Percentiles rank a stretch among this genome's conserved stretches.
Evolutionary conservation across 805 yeast genomes (phyloP).

Genomic region (Cyberlindnera misumaiensis): DNA sequence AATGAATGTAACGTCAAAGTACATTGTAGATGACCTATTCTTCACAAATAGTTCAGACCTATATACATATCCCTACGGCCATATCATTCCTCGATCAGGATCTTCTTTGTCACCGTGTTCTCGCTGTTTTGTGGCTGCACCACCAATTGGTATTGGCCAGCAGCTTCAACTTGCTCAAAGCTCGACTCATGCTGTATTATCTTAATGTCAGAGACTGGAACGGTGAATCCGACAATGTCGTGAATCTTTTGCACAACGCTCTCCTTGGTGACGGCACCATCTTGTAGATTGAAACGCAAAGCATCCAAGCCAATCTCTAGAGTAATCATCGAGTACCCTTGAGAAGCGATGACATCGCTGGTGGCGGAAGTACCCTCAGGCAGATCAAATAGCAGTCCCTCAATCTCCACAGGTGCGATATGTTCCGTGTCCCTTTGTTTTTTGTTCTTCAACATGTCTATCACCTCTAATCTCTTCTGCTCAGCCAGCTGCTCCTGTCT

Average conservation of each 20-base stretch:
- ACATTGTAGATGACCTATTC: background rate
- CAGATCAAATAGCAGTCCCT: slow-evolving; percentile 18
- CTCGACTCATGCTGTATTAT: slow-evolving; percentile 2
- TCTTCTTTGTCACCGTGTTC: slow-evolving; percentile 11
- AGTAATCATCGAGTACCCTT: slow-evolving; percentile 18
- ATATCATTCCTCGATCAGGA: slow-evolving; percentile 8
- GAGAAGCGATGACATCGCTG: slow-evolving; percentile 5
- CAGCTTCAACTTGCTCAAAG: slow-evolving; percentile 9
- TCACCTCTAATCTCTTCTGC: slow-evolving; percentile 1
- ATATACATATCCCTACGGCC: background rate
- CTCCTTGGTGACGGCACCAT: slow-evolving; percentile 8
- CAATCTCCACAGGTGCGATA: slow-evolving; percentile 13
- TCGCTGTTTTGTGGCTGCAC: slow-evolving; percentile 11
- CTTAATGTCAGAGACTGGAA: slow-evolving; percentile 15
- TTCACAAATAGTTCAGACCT: background rate
- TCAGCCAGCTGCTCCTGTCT: slow-evolving; percentile 1
- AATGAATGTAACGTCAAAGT: slow-evolving; percentile 2
- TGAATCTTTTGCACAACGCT: slow-evolving; percentile 10
- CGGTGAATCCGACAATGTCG: slow-evolving; percentile 7
- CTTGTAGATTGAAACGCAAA: slow-evolving; percentile 5
- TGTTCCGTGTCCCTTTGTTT: background rate
- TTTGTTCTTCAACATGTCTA: background rate
- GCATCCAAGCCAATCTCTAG: slow-evolving; percentile 15
- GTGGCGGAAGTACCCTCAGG: slow-evolving; percentile 7
- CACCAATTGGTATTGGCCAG: slow-evolving; percentile 17